Base-by-base conservation (phyloP, 1,139 yeast species). In the Pichia kudriavzevii region DNA sequence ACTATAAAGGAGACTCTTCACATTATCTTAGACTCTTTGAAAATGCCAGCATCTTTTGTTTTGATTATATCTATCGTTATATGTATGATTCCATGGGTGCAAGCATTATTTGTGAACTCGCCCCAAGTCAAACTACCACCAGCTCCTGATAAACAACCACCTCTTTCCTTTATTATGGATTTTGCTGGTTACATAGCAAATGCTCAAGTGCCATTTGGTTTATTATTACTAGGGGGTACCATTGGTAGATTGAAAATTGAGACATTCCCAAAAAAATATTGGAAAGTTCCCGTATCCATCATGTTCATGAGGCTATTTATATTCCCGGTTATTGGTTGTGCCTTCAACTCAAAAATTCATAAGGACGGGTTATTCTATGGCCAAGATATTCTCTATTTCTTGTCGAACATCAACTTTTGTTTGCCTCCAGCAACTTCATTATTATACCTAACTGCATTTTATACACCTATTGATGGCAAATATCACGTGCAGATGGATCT, bases 191-290 rank as follows among this genome's bases (percentile, higher is more conserved):
- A 88, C 54, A 63, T 88, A 3, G 95, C 95, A 1, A 76, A 76
- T 2, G 95, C 95, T 0, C 75, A 85, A 22, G 96, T 88, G 22
- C 97, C 96, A 1, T 62, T 84, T 42, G 96, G 96, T 2, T 65
- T 88, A 40, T 55, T 83, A 33, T 55, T 88, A 40, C 58, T 88
- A 24, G 97, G 97, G 3, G 94, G 93, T 10, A 84, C 95, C 4
- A 72, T 88, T 30, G 79, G 94, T 0, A 63, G 95, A 32, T 65
- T 88, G 34, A 64, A 71, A 42, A 61, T 85, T 19, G 67, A 66
- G 12, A 55, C 64, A 12, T 61, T 85, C 52, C 81, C 85, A 9
- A 61, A 66, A 2, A 85, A 87, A 2, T 75, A 83, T 53, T 80
- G 94, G 84, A 72, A 74, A 50, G 60, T 75, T 3, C 66, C 79